phyloP scores from a whole-genome alignment of 306 rosid genomes.

The Dicorynia guianensis region DNA sequence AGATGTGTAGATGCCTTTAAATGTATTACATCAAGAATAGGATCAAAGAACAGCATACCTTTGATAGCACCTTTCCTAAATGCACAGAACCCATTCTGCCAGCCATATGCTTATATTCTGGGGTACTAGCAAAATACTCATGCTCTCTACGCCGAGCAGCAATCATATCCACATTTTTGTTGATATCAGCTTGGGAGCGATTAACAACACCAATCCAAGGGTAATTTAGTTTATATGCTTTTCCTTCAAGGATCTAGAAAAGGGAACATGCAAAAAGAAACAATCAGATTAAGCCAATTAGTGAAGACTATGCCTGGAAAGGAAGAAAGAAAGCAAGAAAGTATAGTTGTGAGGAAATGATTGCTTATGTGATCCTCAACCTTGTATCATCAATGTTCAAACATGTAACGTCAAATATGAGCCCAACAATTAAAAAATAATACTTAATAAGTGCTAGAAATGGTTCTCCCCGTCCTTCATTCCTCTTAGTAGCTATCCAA shows the following conservation, averaged over 20 bases:
- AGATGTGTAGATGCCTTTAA: conserved; percentile 20
- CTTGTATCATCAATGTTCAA: background rate
- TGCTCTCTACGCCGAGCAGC: conserved; percentile 97
- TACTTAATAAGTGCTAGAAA: background rate
- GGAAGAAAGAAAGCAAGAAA: conserved; percentile 13
- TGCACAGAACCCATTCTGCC: conserved; percentile 98
- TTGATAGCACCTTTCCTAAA: conserved; percentile 91
- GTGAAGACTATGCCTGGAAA: conserved; percentile 8
- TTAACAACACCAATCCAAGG: conserved; percentile 99
- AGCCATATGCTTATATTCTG: conserved; percentile 93
- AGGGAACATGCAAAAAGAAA: conserved; percentile 20
- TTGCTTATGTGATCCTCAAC: conserved; percentile 30
- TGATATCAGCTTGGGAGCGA: conserved; percentile 96
- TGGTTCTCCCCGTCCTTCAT: background rate
- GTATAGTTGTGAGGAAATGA: conserved; percentile 25
- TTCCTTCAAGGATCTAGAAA: conserved; percentile 70
- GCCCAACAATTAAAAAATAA: conserved; percentile 16
- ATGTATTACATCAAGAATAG: conserved; percentile 24
- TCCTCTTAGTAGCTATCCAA: conserved; percentile 23
- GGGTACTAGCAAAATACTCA: conserved; percentile 77
- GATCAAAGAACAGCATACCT: conserved; percentile 58
- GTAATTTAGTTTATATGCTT: conserved; percentile 76
- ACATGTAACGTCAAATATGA: conserved; percentile 20
- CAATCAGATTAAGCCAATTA: conserved; percentile 17
- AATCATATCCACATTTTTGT: conserved; percentile 99